phyloP scores from a whole-genome alignment of 1,284 basidiomycete genomes.

The Heterobasidion parviporum region DNA sequence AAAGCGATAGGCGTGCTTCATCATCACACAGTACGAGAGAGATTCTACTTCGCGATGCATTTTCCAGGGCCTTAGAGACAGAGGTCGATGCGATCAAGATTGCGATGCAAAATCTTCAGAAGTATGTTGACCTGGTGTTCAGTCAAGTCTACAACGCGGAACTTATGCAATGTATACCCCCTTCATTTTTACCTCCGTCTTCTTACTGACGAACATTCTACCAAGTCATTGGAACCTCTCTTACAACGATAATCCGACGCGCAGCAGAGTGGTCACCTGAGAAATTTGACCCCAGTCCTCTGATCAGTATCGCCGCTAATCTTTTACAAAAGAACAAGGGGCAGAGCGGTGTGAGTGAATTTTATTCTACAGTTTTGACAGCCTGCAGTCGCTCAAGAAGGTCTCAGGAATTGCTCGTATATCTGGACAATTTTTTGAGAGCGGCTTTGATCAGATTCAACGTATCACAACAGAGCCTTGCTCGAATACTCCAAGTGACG shows the following conservation, averaged over 20 bases:
- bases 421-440: slow-evolving; percentile 50
- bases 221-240: slow-evolving; percentile 46
- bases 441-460: slow-evolving; percentile 41
- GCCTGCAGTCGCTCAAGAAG: neutral
- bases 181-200: neutral
- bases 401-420: slow-evolving; percentile 47
- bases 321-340: slow-evolving; percentile 54
- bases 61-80: slow-evolving; percentile 37
- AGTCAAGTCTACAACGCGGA: slow-evolving; percentile 16
- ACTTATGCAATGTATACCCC: slow-evolving; percentile 41
- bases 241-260: slow-evolving; percentile 44
- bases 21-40: slow-evolving; percentile 34
- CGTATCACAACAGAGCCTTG: slow-evolving; percentile 37
- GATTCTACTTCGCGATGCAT: slow-evolving; percentile 45
- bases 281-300: slow-evolving; percentile 43
- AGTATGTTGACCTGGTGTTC: slow-evolving; percentile 32
- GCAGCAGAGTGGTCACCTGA: slow-evolving; percentile 41
- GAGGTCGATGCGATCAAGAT: slow-evolving; percentile 40
- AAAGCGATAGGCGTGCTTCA: slow-evolving; percentile 22
- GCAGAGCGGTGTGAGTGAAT: slow-evolving; percentile 39
- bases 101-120: slow-evolving; percentile 46
- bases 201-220: slow-evolving; percentile 3
- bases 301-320: slow-evolving; percentile 41
- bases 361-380: slow-evolving; percentile 1
- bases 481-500: slow-evolving; percentile 41